phyloP scores from a whole-genome alignment of 345 rosid genomes.

The Arabidopsis arenosa region DNA sequence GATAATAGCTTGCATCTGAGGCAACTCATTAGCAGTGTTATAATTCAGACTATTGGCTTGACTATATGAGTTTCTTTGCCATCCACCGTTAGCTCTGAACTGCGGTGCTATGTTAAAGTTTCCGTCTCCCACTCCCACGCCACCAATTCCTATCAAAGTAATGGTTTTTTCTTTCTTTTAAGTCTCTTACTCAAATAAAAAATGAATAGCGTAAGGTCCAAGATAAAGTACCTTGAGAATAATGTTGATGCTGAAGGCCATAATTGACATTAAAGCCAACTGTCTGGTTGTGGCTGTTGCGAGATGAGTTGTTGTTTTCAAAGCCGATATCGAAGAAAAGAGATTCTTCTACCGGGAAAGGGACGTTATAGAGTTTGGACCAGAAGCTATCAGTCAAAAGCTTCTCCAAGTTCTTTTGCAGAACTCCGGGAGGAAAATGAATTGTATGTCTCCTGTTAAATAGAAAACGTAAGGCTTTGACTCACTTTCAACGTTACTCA shows the following conservation, averaged over 20 bases:
- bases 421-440: constrained; percentile 49
- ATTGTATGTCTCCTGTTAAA: constrained; percentile 61
- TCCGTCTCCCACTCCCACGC: not conserved
- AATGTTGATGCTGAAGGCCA: not conserved
- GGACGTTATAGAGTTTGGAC: constrained; percentile 37
- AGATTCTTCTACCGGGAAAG: constrained; percentile 43
- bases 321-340: constrained; percentile 39
- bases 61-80: constrained; percentile 20
- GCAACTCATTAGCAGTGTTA: not conserved
- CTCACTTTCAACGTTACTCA: not conserved
- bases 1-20: constrained; percentile 10
- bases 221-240: constrained; percentile 21
- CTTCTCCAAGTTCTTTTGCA: constrained; percentile 57
- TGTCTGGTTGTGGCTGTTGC: not conserved
- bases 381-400: constrained; percentile 50
- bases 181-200: not conserved
- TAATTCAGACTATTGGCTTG: not conserved
- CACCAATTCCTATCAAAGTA: constrained; percentile 12
- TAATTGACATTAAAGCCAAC: not conserved
- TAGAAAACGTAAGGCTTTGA: not conserved
- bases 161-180: not conserved
- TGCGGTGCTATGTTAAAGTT: not conserved
- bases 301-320: not conserved
- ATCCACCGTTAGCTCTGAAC: not conserved
- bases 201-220: constrained; percentile 9